Evolutionary conservation across 176 grass and related monocot genomes (phyloP).

Genomic region (Eleusine indica): DNA sequence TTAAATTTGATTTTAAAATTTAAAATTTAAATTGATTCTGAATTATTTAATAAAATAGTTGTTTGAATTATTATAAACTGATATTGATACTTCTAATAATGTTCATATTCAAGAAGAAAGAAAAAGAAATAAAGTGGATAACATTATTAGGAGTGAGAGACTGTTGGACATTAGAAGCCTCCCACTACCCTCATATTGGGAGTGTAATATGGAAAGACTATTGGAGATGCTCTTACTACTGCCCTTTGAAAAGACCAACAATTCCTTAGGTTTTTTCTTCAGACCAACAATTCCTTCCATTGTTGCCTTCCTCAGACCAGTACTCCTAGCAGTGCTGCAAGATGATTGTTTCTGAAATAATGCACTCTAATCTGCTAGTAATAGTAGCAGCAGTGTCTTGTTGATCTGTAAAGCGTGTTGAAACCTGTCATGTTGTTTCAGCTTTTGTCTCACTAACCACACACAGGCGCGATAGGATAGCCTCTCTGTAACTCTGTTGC

Average conservation of each 20-base stretch:
- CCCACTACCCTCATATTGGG: too few species aligned
- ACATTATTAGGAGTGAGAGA: too few species aligned
- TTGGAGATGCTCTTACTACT: not conserved
- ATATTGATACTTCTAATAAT: too few species aligned
- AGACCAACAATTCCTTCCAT: not conserved
- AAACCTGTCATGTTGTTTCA: not conserved
- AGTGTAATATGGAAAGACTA: too few species aligned
- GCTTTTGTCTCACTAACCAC: conserved; percentile 27
- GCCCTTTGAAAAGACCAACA: not conserved
- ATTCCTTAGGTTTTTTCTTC: not conserved
- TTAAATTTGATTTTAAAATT: too few species aligned
- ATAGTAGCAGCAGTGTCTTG: not conserved
- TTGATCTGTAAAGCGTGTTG: not conserved
- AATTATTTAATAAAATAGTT: too few species aligned
- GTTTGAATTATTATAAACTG: too few species aligned
- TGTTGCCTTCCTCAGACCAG: not conserved
- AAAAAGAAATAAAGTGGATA: too few species aligned
- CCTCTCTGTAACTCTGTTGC: not conserved
- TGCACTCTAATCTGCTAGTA: not conserved
- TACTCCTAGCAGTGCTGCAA: not conserved
- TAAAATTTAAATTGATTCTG: too few species aligned
- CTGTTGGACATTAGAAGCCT: too few species aligned
- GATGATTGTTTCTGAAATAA: not conserved
- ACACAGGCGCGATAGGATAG: not conserved
- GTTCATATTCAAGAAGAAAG: too few species aligned